A percentile compares a stretch with the other conserved stretches of the same genome.
These are phyloP conservation scores for Darksidea phi DNA, from an alignment of 495 filamentous ascomycete genomes.

Conservation along the genomic window DNA sequence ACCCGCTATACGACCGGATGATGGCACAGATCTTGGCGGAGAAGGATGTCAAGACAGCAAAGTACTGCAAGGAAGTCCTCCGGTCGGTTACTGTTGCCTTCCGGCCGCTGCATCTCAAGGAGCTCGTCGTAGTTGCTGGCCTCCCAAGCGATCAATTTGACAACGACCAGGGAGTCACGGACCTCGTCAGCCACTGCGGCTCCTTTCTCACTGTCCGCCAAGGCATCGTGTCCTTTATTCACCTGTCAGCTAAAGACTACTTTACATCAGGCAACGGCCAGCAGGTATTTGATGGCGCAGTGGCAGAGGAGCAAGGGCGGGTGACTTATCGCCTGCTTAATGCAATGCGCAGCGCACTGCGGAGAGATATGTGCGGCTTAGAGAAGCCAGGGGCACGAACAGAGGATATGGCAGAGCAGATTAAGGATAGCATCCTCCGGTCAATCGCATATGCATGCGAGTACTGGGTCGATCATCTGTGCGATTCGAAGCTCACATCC, in stretches of 20 bases:
- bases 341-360: constrained; percentile 21
- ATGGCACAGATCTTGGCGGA: constrained; percentile 35
- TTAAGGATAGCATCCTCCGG: constrained; percentile 11
- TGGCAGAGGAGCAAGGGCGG: constrained; percentile 6
- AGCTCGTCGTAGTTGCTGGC: constrained; percentile 5
- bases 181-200: constrained; percentile 20
- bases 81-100: constrained; percentile 12
- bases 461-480: constrained; percentile 16
- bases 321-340: constrained; percentile 3
- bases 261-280: constrained; percentile 6
- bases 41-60: constrained; percentile 33
- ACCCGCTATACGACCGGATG: constrained; percentile 41
- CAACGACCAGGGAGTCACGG: constrained; percentile 6
- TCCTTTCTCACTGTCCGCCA: constrained; percentile 15
- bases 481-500: too few species aligned
- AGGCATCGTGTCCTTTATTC: constrained; percentile 14
- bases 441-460: constrained; percentile 16
- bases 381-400: constrained; percentile 14
- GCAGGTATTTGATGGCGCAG: constrained; percentile 20
- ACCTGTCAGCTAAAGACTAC: constrained; percentile 22
- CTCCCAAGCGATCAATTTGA: not conserved
- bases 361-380: constrained; percentile 37
- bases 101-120: constrained; percentile 9
- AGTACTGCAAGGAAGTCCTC: constrained; percentile 19
- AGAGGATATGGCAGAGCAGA: not conserved